A percentile compares a stretch with the other conserved stretches of the same genome.
phyloP scores from a whole-genome alignment of 352 stramenopile genomes.

The Peronosclerospora sorghi region DNA sequence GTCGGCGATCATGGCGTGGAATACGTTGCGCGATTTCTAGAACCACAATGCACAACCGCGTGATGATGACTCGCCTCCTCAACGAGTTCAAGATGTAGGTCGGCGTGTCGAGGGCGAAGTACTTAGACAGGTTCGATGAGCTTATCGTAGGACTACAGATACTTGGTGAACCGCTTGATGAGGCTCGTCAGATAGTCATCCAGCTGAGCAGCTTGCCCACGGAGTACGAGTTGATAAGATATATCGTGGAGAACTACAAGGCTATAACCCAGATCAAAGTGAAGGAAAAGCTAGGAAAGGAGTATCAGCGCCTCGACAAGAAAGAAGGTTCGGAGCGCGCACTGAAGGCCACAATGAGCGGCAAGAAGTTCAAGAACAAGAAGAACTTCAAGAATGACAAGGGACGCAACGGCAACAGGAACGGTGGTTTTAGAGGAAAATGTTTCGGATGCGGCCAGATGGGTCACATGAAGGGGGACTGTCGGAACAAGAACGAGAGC shows the following conservation, averaged over 20 bases:
- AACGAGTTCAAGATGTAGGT: neutral
- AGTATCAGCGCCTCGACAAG: slow-evolving; percentile 9
- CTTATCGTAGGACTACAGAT: slow-evolving; percentile 15
- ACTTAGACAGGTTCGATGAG: slow-evolving; percentile 20
- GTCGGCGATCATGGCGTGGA: neutral
- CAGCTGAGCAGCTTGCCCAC: slow-evolving; percentile 14
- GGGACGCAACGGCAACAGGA: too few relatives aligned
- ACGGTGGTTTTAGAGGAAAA: slow-evolving; percentile 2
- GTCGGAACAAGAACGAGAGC: neutral
- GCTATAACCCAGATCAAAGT: slow-evolving; percentile 7
- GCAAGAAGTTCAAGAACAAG: neutral
- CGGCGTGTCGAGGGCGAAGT: neutral
- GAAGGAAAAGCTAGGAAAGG: slow-evolving; percentile 18
- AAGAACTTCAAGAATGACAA: too few relatives aligned
- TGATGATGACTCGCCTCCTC: neutral
- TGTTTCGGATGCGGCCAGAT: slow-evolving; percentile 3
- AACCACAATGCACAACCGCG: neutral
- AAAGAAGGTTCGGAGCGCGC: slow-evolving; percentile 1
- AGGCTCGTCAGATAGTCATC: slow-evolving; percentile 16
- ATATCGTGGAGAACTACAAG: slow-evolving; percentile 10
- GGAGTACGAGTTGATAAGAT: slow-evolving; percentile 16
- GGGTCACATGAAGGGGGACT: neutral
- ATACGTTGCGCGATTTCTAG: neutral
- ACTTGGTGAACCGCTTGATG: slow-evolving; percentile 11
- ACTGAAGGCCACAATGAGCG: too few relatives aligned